Evolutionary conservation across 805 yeast species (phyloP).

Genomic region (Lachancea dasiensis): DNA sequence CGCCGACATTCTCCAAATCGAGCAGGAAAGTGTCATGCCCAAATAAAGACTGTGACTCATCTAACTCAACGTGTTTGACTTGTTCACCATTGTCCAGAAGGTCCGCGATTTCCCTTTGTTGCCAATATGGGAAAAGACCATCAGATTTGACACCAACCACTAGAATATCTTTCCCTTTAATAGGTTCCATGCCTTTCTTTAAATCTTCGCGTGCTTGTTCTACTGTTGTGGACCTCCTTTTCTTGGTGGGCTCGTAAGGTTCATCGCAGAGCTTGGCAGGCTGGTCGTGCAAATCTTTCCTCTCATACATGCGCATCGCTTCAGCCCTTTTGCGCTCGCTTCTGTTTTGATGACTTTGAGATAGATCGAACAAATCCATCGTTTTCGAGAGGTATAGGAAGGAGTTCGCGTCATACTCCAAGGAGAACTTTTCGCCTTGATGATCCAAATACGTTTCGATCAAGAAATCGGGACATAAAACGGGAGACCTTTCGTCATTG

Average conservation of each 20-base stretch:
- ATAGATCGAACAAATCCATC: slow-evolving; percentile 88
- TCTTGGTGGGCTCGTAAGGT: slow-evolving; percentile 36
- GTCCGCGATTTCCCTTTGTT: slow-evolving; percentile 74
- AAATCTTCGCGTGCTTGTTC: slow-evolving; percentile 61
- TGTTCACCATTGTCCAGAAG: slow-evolving; percentile 42
- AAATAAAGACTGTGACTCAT: slow-evolving; percentile 68
- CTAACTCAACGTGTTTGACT: slow-evolving; percentile 64
- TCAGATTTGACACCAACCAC: slow-evolving; percentile 93
- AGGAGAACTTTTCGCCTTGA: slow-evolving; percentile 89
- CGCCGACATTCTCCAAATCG: slow-evolving; percentile 74
- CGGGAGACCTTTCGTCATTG: slow-evolving; percentile 72
- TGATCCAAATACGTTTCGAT: slow-evolving; percentile 92
- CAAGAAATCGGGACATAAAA: slow-evolving; percentile 86
- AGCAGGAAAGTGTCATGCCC: slow-evolving; percentile 91
- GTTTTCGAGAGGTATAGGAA: slow-evolving; percentile 84
- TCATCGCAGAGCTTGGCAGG: slow-evolving; percentile 16
- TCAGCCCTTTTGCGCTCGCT: slow-evolving; percentile 39
- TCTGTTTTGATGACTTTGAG: slow-evolving; percentile 40
- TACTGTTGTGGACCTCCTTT: slow-evolving; percentile 42
- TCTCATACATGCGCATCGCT: slow-evolving; percentile 31
- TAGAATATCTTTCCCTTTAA: slow-evolving; percentile 60
- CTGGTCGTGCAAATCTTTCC: slow-evolving; percentile 15
- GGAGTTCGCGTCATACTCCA: slow-evolving; percentile 88
- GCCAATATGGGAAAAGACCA: slow-evolving; percentile 90
- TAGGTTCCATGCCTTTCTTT: slow-evolving; percentile 53